Percentiles rank a stretch among this genome's conserved stretches.
These are phyloP conservation scores for Cafeteria roenbergensis DNA, from an alignment of 108 stramenopile genomes.

Conservation along the genomic window DNA sequence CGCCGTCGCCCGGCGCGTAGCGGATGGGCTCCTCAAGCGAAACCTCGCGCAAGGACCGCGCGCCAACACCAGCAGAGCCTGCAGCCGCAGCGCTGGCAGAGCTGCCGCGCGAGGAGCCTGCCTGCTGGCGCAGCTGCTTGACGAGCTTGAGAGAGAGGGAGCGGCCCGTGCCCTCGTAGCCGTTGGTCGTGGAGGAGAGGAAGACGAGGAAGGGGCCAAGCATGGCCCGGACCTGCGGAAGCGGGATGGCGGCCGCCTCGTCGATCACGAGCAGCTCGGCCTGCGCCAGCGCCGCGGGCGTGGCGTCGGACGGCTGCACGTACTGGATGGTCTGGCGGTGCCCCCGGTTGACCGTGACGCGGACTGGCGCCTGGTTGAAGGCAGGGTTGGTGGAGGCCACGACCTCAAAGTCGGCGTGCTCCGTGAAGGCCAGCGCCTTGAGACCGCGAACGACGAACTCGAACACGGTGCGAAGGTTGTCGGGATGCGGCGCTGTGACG, in stretches of 20 bases:
- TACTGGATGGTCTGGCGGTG: slow-evolving; percentile 84
- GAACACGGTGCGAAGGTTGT: slow-evolving; percentile 87
- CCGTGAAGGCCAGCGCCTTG: slow-evolving; percentile 80
- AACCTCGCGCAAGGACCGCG: slow-evolving; percentile 61
- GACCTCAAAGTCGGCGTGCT: slow-evolving; percentile 83
- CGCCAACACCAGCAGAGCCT: slow-evolving; percentile 13
- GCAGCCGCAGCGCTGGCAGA: slow-evolving; percentile 17
- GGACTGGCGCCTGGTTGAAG: slow-evolving; percentile 13
- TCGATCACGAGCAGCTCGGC: slow-evolving; percentile 92
- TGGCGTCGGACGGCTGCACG: slow-evolving; percentile 58
- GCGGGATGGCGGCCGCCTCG: slow-evolving; percentile 97
- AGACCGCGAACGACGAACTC: slow-evolving; percentile 83
- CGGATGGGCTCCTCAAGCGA: slow-evolving; percentile 84
- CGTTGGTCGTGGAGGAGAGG: slow-evolving; percentile 88
- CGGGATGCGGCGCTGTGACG: slow-evolving; percentile 91
- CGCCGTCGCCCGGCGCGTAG: slow-evolving; percentile 71
- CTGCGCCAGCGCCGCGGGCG: slow-evolving; percentile 72
- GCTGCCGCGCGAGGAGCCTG: slow-evolving; percentile 19
- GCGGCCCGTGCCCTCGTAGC: slow-evolving; percentile 97
- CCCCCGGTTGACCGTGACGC: slow-evolving; percentile 46
- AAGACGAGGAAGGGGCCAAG: slow-evolving; percentile 74
- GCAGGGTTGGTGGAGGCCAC: slow-evolving; percentile 3
- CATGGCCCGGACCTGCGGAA: slow-evolving; percentile 72
- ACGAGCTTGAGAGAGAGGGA: slow-evolving; percentile 89
- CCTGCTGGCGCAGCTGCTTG: slow-evolving; percentile 67